These are phyloP conservation scores for Neurospora sp. DNA, from an alignment of 495 filamentous ascomycete genomes.

Conservation along the genomic window DNA sequence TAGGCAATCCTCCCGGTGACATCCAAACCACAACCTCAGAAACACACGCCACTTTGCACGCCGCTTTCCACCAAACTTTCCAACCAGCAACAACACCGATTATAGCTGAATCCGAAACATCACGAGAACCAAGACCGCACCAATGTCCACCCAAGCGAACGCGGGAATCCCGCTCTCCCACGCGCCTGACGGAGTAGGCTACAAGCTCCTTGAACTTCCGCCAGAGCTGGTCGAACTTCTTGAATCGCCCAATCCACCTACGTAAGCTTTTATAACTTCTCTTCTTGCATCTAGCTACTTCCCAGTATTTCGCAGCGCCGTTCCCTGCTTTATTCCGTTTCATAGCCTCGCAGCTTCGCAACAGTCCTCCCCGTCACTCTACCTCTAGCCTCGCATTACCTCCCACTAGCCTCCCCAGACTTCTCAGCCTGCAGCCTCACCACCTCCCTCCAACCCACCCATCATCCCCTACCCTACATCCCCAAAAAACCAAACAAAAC, in stretches of 20 bases:
- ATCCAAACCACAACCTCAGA: background rate
- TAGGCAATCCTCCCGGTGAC: background rate
- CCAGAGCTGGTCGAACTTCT: slow-evolving; percentile 60
- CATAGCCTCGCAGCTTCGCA: too few relatives aligned
- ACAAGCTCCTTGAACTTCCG: slow-evolving; percentile 75
- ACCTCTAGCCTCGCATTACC: background rate
- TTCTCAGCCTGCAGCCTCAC: background rate
- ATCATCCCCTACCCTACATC: background rate
- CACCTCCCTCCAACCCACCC: background rate
- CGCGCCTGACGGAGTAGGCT: slow-evolving; percentile 44
- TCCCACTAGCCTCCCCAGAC: background rate
- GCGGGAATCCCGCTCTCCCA: slow-evolving; percentile 55
- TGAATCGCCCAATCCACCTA: slow-evolving; percentile 47
- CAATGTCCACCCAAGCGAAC: slow-evolving; percentile 53
- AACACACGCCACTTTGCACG: background rate
- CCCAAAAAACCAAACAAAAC: too few relatives aligned
- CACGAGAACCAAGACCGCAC: background rate
- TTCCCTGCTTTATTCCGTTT: too few relatives aligned
- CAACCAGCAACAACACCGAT: rapidly evolving
- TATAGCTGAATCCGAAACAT: background rate
- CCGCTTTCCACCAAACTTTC: background rate
- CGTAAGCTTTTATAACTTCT: slow-evolving; percentile 33
- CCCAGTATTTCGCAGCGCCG: too few relatives aligned
- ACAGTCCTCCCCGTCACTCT: background rate
- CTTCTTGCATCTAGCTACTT: background rate